Evolutionary conservation across 73 alveolate genomes (phyloP), one percentile per base, ranked within the genome.

Genomic region (Uronychia binucleata): DNA sequence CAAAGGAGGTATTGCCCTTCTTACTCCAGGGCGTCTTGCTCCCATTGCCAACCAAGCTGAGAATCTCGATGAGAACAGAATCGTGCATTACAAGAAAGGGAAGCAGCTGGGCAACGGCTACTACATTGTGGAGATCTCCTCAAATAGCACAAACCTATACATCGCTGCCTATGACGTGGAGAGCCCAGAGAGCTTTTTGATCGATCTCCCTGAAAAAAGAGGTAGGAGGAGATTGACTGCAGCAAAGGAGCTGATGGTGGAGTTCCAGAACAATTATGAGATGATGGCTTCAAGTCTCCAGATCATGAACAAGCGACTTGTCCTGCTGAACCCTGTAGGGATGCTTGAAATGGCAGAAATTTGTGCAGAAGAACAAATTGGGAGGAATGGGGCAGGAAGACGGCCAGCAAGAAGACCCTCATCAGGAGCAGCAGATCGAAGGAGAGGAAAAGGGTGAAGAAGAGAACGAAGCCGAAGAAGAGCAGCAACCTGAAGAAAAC

Each of bases 111-210:
- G 92, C 1, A 32, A 30, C 5, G 90, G 90, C 86, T 82, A 86
- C 32, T 91, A 86, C 77, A 81, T 82, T 27, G 90, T 91, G 1
- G 93, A 91, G 74, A 91, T 91, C 31, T 84, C 87, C 8, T 75
- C 88, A 0, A 83, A 87, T 27, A 82, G 75, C 28, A 8, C 13
- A 67, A 26, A 26, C 30, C 28, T 67, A n/a, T 80, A 58, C 35
- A 91, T 91, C 25, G 87, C 91, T 58, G 92, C 94, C 1, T 79
- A 87, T 77, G 94, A 91, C 67, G 92, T 87, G 13, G 96, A 86
- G 59, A 87, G 83, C 32, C 93, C 93, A 31, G 93, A 91, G 58
- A 81, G 85, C 1, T 85, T 87, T 30, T 59, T 82, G 0, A 80
- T 90, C 33, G 91, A 85, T 46, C 80, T 90, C 13, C 90, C 92